Evolutionary conservation across 2,329 filamentous ascomycete species (phyloP).

Genomic region (Aspergillus hiratsukae): DNA sequence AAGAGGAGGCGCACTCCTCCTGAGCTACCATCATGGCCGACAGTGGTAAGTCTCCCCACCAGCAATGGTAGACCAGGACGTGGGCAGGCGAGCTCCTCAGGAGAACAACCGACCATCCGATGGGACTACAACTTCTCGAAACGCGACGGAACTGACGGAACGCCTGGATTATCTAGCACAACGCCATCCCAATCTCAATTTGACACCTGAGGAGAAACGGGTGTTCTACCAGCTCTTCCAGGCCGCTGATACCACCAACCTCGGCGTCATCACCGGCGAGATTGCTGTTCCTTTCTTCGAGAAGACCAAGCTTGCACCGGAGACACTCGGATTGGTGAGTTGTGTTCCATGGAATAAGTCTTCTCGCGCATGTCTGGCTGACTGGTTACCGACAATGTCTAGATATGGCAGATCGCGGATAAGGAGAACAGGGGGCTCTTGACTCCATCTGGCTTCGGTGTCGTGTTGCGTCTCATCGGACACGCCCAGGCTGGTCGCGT

Average conservation of each 20-base stretch:
- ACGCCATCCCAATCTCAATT: constrained; percentile 67
- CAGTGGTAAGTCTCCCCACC: constrained; percentile 21
- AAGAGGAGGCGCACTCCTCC: constrained; percentile 27
- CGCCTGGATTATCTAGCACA: constrained; percentile 16
- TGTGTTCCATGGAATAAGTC: not conserved
- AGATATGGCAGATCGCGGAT: constrained; percentile 99
- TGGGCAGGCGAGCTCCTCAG: constrained; percentile 17
- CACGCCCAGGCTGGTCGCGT: constrained; percentile 87
- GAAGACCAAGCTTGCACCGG: constrained; percentile 82
- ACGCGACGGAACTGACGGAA: constrained; percentile 24
- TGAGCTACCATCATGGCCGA: constrained; percentile 31
- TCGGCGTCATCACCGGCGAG: constrained; percentile 93
- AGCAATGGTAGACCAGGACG: constrained; percentile 1
- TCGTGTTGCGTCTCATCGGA: constrained; percentile 89
- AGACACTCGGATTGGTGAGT: constrained; percentile 79
- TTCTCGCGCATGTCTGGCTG: constrained; percentile 4
- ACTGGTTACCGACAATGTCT: constrained; percentile 18
- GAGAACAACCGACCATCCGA: constrained; percentile 17
- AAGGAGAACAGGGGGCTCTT: constrained; percentile 92
- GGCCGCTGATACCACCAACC: constrained; percentile 83
- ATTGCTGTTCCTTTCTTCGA: constrained; percentile 97
- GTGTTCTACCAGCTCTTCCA: constrained; percentile 90
- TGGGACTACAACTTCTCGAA: not conserved
- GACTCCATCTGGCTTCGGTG: constrained; percentile 86
- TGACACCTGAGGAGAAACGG: constrained; percentile 87